phyloP scores from a whole-genome alignment of 2,329 filamentous ascomycete genomes.

The Septoria linicola region DNA sequence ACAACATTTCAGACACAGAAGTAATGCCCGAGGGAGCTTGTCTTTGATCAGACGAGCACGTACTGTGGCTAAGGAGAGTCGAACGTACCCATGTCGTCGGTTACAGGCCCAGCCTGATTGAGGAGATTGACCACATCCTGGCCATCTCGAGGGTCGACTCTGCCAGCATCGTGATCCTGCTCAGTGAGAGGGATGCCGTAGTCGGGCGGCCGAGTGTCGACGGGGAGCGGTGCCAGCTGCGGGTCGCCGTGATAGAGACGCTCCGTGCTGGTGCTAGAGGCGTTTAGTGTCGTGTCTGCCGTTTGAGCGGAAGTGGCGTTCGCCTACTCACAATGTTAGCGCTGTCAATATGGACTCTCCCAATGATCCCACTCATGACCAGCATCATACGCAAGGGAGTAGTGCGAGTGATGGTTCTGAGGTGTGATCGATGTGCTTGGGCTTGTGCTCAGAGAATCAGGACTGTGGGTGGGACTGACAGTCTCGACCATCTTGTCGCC shows the following conservation, averaged over 20 bases:
- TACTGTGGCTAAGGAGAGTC: constrained; percentile 8
- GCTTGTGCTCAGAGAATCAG: constrained; percentile 18
- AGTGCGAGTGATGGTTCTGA: constrained; percentile 19
- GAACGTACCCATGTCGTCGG: constrained; percentile 32
- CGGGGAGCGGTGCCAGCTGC: constrained; percentile 26
- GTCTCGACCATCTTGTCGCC: constrained; percentile 66
- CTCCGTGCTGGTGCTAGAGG: constrained; percentile 24
- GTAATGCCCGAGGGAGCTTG: constrained; percentile 22
- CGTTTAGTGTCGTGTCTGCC: constrained; percentile 32
- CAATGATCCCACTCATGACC: constrained; percentile 38
- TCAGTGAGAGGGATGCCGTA: constrained; percentile 30
- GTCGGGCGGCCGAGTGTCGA: constrained; percentile 30
- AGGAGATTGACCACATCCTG: constrained; percentile 39
- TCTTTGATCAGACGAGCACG: constrained; percentile 20
- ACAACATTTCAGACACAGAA: constrained; percentile 32
- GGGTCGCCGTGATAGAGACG: constrained; percentile 30
- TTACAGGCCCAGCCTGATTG: constrained; percentile 25
- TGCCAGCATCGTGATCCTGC: constrained; percentile 33
- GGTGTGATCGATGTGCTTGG: constrained; percentile 19
- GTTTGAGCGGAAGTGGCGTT: constrained; percentile 28
- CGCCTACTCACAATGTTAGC: constrained; percentile 35
- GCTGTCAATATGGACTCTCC: constrained; percentile 34
- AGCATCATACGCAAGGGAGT: constrained; percentile 20
- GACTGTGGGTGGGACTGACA: constrained; percentile 35
- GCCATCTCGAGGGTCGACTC: constrained; percentile 33